A percentile compares a stretch with the other conserved stretches of the same genome.
Evolutionary conservation across 163 green algal genomes (phyloP).

Genomic region (Scenedesmus sp.): DNA sequence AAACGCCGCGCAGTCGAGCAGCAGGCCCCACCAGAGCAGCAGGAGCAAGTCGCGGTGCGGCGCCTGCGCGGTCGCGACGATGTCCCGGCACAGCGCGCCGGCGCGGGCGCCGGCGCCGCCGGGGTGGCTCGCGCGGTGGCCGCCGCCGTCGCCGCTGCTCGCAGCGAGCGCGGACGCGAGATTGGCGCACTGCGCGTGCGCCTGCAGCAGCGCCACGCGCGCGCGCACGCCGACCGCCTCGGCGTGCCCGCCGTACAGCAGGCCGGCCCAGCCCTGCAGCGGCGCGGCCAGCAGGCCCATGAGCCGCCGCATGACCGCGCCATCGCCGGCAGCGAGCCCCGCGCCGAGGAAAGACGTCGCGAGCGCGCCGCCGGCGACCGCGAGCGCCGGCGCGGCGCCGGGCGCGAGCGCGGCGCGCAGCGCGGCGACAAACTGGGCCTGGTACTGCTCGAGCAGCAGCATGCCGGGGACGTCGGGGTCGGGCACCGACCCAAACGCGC

Average conservation of each 20-base stretch:
- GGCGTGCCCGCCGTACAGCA: constrained; percentile 60
- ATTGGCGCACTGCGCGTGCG: constrained; percentile 71
- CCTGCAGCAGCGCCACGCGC: constrained; percentile 71
- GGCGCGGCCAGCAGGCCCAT: constrained; percentile 74
- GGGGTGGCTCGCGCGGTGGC: constrained; percentile 6
- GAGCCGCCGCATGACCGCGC: constrained; percentile 70
- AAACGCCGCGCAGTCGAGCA: constrained; percentile 68
- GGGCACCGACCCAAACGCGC: constrained; percentile 58
- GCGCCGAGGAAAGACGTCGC: constrained; percentile 72
- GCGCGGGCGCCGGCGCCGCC: constrained; percentile 2
- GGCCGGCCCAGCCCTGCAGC: constrained; percentile 51
- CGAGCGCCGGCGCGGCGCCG: constrained; percentile 55
- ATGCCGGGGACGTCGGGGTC: constrained; percentile 65
- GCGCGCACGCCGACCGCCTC: constrained; percentile 76
- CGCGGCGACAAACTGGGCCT: constrained; percentile 83
- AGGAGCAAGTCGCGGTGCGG: constrained; percentile 55
- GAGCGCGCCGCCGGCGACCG: constrained; percentile 69
- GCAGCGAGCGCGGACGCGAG: constrained; percentile 37
- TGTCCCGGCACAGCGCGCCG: constrained; percentile 41
- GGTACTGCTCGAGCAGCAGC: constrained; percentile 84
- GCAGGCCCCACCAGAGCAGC: constrained; percentile 63
- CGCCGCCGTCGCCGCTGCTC: background rate
- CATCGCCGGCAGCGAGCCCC: constrained; percentile 67
- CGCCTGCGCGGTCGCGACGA: constrained; percentile 50
- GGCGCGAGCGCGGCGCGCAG: constrained; percentile 60